Evolutionary conservation across 495 filamentous ascomycete species (phyloP), one percentile per base, ranked within the genome.

Genomic region (Penicillium odoratum): DNA sequence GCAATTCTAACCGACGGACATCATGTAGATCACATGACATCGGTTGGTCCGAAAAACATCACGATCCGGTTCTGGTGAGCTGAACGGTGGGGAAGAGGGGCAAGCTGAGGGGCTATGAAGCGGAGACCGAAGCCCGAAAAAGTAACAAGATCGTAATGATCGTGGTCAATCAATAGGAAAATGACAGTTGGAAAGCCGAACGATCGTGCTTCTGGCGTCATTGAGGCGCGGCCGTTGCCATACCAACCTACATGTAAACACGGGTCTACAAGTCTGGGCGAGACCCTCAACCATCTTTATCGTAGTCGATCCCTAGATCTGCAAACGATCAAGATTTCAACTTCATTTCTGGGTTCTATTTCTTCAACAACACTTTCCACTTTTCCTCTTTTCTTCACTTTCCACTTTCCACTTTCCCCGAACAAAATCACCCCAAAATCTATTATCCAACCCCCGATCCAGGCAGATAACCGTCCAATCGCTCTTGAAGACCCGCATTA

Each of bases 201-300:
- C 28, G 57, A 58, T 53, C 50, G 48, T 52, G 56, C 57, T 65
- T 59, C 57, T 68, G 60, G 70, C 73, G 74, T 73, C 74, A 74
- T 72, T 28, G 51, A 45, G 42, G 54, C 38, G 42, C 57, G 60
- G 52, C 50, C 62, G 74, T 78, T 78, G 76, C 76, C 68, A 79
- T 79, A 71, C 69, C 75, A 79, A 67, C 72, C 45, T 42, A 31
- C 31, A 57, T 48, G 71, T 79, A 76, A 79, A 79, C 76, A 77
- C 63, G 59, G 61, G 51, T 68, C 59, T 67, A 57, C 59, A 21
- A 21, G 51, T 60, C 36, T 4, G 48, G 59, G 53, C 40, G 51
- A 67, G 63, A 63, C 54, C 63, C 63, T 68, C 67, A 57, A 11
- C 29, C 33, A 55, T 55, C 52, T 56, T 33, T 56, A 53, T 53